Conservation (phyloP, 2,329 filamentous ascomycete genomes). For the Didymella sp. region DNA sequence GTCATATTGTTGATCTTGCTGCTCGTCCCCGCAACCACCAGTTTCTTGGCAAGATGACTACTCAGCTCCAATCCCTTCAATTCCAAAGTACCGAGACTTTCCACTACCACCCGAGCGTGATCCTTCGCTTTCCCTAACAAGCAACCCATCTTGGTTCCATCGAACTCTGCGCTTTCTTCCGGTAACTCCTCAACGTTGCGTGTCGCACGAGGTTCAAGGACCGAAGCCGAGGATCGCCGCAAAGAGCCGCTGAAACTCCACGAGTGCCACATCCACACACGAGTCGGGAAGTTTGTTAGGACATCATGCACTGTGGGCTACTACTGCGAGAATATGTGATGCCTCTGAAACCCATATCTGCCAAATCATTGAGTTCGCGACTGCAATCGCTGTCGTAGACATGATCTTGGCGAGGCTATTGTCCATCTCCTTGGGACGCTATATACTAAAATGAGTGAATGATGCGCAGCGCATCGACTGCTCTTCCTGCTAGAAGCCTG, state of each 20-base stretch:
- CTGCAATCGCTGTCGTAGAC: not conserved
- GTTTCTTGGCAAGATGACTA: no score
- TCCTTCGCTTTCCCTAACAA: not conserved
- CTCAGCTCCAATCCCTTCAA: not conserved
- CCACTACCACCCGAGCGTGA: not conserved
- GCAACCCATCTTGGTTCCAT: not conserved
- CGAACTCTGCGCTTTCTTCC: slow-evolving; percentile 18
- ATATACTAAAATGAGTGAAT: not conserved
- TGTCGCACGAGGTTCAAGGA: not conserved
- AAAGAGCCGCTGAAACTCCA: slow-evolving; percentile 13
- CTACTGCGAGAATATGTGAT: not conserved
- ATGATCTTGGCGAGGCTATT: not conserved
- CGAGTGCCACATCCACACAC: slow-evolving; percentile 1
- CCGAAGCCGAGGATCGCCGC: slow-evolving; percentile 15
- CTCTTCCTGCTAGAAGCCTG: not conserved
- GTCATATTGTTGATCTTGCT: not conserved
- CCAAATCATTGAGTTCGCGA: no score
- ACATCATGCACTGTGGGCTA: not conserved
- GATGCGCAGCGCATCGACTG: not conserved
- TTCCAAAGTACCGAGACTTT: not conserved
- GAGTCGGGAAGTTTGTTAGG: not conserved
- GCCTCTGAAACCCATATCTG: no score
- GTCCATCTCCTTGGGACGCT: not conserved
- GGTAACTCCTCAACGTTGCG: slow-evolving; percentile 8
- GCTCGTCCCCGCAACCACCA: no score